Conservation (phyloP, 2,329 filamentous ascomycete genomes). For the Madurella fahalii region DNA sequence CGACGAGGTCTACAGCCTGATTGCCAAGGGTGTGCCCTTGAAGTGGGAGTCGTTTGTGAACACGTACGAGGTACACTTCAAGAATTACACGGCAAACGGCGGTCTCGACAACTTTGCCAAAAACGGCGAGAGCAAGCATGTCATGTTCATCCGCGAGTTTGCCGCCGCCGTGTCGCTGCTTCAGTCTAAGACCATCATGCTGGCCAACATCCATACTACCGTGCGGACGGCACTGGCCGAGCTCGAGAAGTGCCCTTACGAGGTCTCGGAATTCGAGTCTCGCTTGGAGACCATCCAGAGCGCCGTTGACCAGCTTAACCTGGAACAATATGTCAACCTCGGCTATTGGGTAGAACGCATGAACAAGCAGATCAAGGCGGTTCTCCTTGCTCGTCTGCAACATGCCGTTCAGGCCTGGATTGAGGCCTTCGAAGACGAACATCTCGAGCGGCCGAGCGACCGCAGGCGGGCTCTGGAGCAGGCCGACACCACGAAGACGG, state of each 20-base stretch:
- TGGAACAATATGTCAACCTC: conserved; percentile 94
- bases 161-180: conserved; percentile 81
- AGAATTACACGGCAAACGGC: conserved; percentile 58
- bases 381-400: conserved; percentile 76
- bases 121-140: conserved; percentile 81
- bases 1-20: conserved; percentile 79
- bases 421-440: conserved; percentile 68
- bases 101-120: conserved; percentile 56
- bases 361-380: conserved; percentile 79
- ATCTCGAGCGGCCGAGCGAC: conserved; percentile 41
- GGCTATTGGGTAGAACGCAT: conserved; percentile 83
- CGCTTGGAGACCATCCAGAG: conserved; percentile 83
- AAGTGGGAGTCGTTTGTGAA: conserved; percentile 98
- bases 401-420: conserved; percentile 86
- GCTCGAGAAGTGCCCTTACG: conserved; percentile 79
- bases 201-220: conserved; percentile 75
- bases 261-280: conserved; percentile 70
- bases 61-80: conserved; percentile 86
- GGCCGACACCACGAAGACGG: conserved; percentile 41
- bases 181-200: conserved; percentile 77
- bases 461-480: conserved; percentile 48
- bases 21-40: conserved; percentile 82
- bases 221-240: conserved; percentile 78
- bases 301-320: conserved; percentile 90
- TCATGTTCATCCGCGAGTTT: conserved; percentile 94